Base-by-base conservation (phyloP, 768 basidiomycete genomes). In the Kwoniella sp. region DNA sequence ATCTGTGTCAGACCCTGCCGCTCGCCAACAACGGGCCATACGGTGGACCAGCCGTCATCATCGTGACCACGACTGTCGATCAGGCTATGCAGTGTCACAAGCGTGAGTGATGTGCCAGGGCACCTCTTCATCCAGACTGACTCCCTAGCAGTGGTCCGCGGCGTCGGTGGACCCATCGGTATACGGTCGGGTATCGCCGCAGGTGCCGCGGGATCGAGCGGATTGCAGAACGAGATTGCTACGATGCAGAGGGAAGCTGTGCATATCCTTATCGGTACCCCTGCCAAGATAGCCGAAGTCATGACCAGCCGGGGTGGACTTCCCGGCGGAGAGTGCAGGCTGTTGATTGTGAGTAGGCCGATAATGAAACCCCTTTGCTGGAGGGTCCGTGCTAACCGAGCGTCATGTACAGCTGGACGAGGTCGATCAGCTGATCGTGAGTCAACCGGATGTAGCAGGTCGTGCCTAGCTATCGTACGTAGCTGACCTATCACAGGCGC, bases 21-120 rank as follows among this genome's bases (percentile, higher is more conserved):
- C 63, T 50, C 15, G 61, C 63, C 2, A 44, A 39, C 15, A 76
- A 76, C 25, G 81, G 80, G 10, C 79, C 79, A 28, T 79, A 83
- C 14, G 81, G 81, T 55, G 92, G 92, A 3, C 89, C 90, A 31
- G 73, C 89, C 29, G 90, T 88, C 14, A 83, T 98, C 62, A 88
- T 99, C 81, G 81, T 98, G 36, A 96, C 93, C 17, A 98, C 95
- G 0, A 99, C 93, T 0, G 92, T 98, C 20, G 95, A 99, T 76
- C 95, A 98, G 74, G 92, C 95, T 5, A 93, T 90, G 2, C 95
- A 98, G 75, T 92, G 92, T 37, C 71, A 74, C 40, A 76, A 76
- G 54, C 60, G 71, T 69, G 32, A 55, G 23, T 50, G 3, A 25
- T 14, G 6, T 26, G 3, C 15, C 39, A 20, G n/a, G n/a, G n/a